A percentile compares a stretch with the other conserved stretches of the same genome.
Conservation (phyloP, 1,284 basidiomycete genomes). For the Heterobasidion irregulare region DNA sequence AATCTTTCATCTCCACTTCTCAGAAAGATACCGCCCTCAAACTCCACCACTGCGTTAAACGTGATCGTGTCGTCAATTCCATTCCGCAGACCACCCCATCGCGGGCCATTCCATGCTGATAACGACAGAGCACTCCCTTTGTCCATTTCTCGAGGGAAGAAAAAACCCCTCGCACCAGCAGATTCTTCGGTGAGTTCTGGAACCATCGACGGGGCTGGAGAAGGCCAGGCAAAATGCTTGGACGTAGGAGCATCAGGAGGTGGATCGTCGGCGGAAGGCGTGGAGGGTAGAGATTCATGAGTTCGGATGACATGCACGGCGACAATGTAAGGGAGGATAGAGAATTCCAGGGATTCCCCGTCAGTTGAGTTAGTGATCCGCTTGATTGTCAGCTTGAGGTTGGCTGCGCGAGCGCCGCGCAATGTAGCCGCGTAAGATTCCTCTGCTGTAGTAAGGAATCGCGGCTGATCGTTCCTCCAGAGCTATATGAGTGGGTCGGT, state of each 20-base stretch:
- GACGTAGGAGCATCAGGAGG: slow-evolving; percentile 4
- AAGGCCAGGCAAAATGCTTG: slow-evolving; percentile 5
- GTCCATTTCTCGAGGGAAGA: slow-evolving; percentile 1
- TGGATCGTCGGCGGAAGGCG: background rate
- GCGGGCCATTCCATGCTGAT: slow-evolving; percentile 4
- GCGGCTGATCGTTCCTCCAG: slow-evolving; percentile 7
- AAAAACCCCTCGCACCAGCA: slow-evolving; percentile 5
- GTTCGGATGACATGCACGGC: slow-evolving; percentile 4
- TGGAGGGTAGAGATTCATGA: background rate
- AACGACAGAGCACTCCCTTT: slow-evolving; percentile 1
- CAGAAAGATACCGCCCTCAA: slow-evolving; percentile 7
- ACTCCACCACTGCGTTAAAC: slow-evolving; percentile 6
- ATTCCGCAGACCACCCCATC: slow-evolving; percentile 6
- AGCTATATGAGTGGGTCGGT: background rate
- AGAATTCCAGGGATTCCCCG: slow-evolving; percentile 4
- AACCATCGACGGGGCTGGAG: slow-evolving; percentile 3
- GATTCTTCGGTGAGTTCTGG: background rate
- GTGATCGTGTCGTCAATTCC: slow-evolving; percentile 8
- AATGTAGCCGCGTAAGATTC: background rate
- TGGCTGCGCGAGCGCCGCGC: background rate
- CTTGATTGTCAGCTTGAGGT: background rate
- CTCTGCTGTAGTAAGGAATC: background rate
- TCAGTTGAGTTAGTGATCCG: background rate
- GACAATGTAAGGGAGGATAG: slow-evolving; percentile 1
- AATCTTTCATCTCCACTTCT: slow-evolving; percentile 1